Evolutionary conservation across 495 filamentous ascomycete species (phyloP).

Genomic region (Delitschia confertaspora): DNA sequence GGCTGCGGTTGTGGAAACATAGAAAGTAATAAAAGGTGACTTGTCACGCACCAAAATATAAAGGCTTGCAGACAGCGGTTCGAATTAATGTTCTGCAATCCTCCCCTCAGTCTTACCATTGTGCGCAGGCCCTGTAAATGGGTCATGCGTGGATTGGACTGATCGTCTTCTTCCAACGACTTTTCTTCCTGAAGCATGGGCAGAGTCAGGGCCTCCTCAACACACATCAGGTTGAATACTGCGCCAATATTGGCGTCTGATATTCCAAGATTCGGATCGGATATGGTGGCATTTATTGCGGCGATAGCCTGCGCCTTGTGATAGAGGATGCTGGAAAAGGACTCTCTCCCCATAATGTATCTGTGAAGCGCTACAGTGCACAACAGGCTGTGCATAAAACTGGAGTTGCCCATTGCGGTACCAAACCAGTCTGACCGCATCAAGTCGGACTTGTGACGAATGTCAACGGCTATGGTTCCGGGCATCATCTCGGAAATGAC

Average conservation of each 20-base stretch:
- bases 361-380: constrained; percentile 28
- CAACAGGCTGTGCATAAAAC: constrained; percentile 31
- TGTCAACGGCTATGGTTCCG: constrained; percentile 24
- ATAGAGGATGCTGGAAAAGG: constrained; percentile 25
- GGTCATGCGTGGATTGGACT: constrained; percentile 24
- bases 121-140: constrained; percentile 28
- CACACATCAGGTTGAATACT: constrained; percentile 28
- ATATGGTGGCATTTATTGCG: constrained; percentile 27
- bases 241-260: constrained; percentile 31
- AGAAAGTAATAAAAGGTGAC: too few species aligned
- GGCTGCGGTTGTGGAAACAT: constrained; percentile 6
- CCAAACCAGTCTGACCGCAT: constrained; percentile 30
- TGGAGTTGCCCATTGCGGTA: constrained; percentile 22
- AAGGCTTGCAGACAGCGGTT: constrained; percentile 31
- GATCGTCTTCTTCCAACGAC: constrained; percentile 5
- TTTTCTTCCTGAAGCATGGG: constrained; percentile 15
- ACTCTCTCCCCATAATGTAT: constrained; percentile 24
- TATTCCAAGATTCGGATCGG: constrained; percentile 18
- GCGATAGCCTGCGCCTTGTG: constrained; percentile 27
- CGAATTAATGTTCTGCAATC: constrained; percentile 22
- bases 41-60: constrained; percentile 31
- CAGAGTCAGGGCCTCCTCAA: constrained; percentile 28
- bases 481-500: constrained; percentile 25
- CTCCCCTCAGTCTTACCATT: constrained; percentile 30
- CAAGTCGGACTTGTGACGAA: constrained; percentile 28